Conservation (phyloP, 1,139 yeast species). For the Geotrichum reessii region DNA sequence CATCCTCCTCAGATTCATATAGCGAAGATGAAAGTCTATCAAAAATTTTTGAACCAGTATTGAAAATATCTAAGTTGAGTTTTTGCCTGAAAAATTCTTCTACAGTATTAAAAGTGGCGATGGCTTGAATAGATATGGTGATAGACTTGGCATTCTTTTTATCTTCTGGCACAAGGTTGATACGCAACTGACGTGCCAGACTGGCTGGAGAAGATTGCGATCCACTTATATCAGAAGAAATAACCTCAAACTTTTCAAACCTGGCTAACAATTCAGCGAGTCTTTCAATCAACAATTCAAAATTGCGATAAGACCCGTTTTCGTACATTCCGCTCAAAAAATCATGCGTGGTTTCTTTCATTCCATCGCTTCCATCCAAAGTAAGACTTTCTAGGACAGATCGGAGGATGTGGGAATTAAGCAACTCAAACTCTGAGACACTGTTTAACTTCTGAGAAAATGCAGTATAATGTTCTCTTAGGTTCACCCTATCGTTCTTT, state of each 20-base stretch:
- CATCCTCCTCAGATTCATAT: slow-evolving; percentile 21
- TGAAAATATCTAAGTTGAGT: slow-evolving; percentile 10
- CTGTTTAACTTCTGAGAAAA: slow-evolving; percentile 32
- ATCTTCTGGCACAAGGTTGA: slow-evolving; percentile 44
- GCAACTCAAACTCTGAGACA: slow-evolving; percentile 70
- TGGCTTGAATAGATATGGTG: slow-evolving; percentile 70
- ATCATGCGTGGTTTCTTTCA: slow-evolving; percentile 32
- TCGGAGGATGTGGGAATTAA: slow-evolving; percentile 60
- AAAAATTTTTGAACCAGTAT: slow-evolving; percentile 12
- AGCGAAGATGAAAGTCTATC: slow-evolving; percentile 10
- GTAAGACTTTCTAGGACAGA: slow-evolving; percentile 44
- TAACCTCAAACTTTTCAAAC: slow-evolving; percentile 68
- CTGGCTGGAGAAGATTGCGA: slow-evolving; percentile 42
- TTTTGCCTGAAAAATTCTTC: slow-evolving; percentile 46
- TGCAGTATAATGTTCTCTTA: slow-evolving; percentile 29
- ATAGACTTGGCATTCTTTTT: slow-evolving; percentile 20
- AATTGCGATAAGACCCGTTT: slow-evolving; percentile 31
- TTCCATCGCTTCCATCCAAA: slow-evolving; percentile 28
- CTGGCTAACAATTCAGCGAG: slow-evolving; percentile 73
- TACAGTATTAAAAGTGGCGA: slow-evolving; percentile 74
- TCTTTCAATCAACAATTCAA: slow-evolving; percentile 46
- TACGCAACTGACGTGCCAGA: slow-evolving; percentile 66
- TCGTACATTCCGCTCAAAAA: slow-evolving; percentile 48
- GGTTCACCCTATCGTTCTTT: slow-evolving; percentile 20
- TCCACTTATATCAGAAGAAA: slow-evolving; percentile 46